Evolutionary conservation across 2,329 filamentous ascomycete genomes (phyloP).

Genomic region (Cryphonectria naterciae): DNA sequence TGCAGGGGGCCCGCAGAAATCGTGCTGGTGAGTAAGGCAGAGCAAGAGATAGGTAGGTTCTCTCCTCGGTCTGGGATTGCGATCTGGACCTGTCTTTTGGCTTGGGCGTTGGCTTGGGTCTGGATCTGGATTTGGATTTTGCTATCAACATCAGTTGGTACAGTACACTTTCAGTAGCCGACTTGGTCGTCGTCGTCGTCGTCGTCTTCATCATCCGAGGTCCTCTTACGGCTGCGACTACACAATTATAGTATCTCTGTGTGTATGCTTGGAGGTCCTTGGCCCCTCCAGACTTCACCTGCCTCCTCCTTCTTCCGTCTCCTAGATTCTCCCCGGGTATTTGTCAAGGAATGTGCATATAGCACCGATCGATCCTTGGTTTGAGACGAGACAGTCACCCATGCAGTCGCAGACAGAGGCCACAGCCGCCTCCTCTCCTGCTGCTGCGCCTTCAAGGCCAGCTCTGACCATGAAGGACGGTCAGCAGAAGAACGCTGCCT

Average conservation of each 20-base stretch:
- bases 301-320: not conserved
- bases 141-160: not conserved
- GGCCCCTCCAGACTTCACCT: not conserved
- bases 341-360: constrained; percentile 18
- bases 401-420: constrained; percentile 36
- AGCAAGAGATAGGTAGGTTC: not conserved
- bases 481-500: constrained; percentile 45
- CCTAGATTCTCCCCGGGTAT: not conserved
- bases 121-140: not conserved
- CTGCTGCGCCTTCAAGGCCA: constrained; percentile 32
- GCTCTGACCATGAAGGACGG: constrained; percentile 15
- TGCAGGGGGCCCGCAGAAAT: constrained; percentile 7
- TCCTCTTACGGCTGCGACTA: not conserved
- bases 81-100: not conserved
- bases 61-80: not conserved
- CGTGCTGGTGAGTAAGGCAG: not conserved
- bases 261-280: not conserved
- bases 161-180: not conserved
- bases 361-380: not conserved
- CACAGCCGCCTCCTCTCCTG: constrained; percentile 27
- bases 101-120: not conserved
- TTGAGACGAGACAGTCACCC: constrained; percentile 29
- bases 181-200: not conserved
- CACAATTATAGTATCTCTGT: not conserved
- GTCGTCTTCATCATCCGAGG: not conserved